phyloP scores from a whole-genome alignment of 2,329 filamentous ascomycete genomes.

The Aspergillus pseudotamarii region DNA sequence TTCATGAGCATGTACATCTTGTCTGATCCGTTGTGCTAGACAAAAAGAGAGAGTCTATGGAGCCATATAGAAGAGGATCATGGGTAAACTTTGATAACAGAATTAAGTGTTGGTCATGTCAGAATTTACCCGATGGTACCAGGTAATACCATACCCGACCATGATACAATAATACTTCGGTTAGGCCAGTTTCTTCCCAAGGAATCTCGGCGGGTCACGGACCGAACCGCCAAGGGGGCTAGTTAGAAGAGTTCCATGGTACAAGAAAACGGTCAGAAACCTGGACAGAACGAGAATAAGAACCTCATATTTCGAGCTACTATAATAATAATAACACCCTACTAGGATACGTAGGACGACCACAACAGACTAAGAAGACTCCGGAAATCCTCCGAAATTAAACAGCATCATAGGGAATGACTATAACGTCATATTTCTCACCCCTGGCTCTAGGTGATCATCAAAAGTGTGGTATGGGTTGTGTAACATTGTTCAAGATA shows the following conservation, averaged over 20 bases:
- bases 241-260: background rate
- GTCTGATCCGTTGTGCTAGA: background rate
- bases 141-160: background rate
- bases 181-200: background rate
- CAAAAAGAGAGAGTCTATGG: background rate
- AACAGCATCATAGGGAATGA: background rate
- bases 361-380: background rate
- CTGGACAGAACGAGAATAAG: background rate
- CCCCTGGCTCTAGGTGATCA: background rate
- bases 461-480: background rate
- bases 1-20: background rate
- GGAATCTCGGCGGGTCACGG: background rate
- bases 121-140: background rate
- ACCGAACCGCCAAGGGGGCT: conserved; percentile 3
- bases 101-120: background rate
- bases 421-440: background rate
- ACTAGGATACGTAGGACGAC: background rate
- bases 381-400: background rate
- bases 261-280: conserved; percentile 1
- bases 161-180: background rate
- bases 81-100: background rate
- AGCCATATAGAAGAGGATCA: background rate
- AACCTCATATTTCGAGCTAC: background rate
- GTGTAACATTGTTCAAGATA: background rate
- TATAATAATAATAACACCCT: background rate